Evolutionary conservation across 352 stramenopile genomes (phyloP), one percentile per base, ranked within the genome.

Genomic region (Pythium pectinolyticum): DNA sequence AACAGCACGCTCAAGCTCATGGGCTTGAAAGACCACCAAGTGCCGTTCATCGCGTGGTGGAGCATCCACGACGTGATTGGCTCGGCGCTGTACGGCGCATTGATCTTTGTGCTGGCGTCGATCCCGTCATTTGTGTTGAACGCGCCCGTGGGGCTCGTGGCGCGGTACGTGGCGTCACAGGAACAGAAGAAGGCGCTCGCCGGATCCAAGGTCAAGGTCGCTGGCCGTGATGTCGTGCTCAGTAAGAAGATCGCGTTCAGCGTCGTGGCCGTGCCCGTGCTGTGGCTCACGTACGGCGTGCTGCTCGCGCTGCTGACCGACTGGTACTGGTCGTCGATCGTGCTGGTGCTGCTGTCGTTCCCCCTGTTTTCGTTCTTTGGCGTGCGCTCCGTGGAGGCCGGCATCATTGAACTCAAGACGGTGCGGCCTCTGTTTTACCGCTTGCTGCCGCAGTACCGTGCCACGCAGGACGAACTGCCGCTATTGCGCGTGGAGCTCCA

Each of bases 191-290:
- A 92, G 55, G 84, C 86, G 24, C 73, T 95, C 0, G 84, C 84
- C 22, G 84, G 86, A 10, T 97, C 89, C 49, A 95, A 90, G 54
- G 93, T 98, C 52, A 98, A 98, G 64, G 84, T 98, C 37, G 75
- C 82, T 22, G 93, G 79, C 30, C 82, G 84, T 19, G 93, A 98
- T 54, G 92, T 98, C 5, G 55, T 97, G 45, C 58, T 97, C 22
- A 96, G 84, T 70, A 97, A 97, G 74, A 98, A 98, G 74, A 97
- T 98, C 57, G 77, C 93, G 54, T 94, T 97, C 46, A 97, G 87
- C 34, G 95, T 97, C 31, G 77, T 97, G 32, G 84, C 94, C 0
- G 88, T 98, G 50, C 91, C 91, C 12, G 61, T 83, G 54, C 76
- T 98, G 10, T 96, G 89, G 79, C 57, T 96, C 57, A 73, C 90